A percentile compares a stretch with the other conserved stretches of the same genome.
These are phyloP conservation scores for Ceratobasidium sp. DNA, from an alignment of 1,284 basidiomycete species.

Conservation along the genomic window DNA sequence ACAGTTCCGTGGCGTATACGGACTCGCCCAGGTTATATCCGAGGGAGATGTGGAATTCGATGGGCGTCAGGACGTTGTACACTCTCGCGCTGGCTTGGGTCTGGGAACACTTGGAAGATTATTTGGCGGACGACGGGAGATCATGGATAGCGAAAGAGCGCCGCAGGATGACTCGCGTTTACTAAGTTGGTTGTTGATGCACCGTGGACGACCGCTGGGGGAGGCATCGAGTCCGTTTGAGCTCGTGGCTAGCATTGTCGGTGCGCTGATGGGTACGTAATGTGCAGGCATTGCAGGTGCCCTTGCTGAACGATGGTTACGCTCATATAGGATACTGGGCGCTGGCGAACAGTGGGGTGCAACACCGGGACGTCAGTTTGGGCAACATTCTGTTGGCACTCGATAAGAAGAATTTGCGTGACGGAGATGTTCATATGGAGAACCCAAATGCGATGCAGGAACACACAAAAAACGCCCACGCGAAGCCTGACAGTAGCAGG, in stretches of 20 bases:
- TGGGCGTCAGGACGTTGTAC: background rate
- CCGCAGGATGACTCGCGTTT: background rate
- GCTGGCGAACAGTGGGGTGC: background rate
- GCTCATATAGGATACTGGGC: background rate
- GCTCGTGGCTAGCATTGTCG: background rate
- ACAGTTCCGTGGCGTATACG: background rate
- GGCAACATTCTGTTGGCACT: constrained; percentile 10
- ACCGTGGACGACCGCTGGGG: background rate
- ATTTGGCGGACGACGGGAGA: background rate
- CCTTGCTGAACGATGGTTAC: too few species aligned
- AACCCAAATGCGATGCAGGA: too few species aligned
- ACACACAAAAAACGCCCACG: too few species aligned
- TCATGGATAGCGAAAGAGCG: background rate
- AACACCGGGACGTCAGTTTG: background rate
- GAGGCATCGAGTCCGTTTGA: background rate
- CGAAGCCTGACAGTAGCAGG: too few species aligned
- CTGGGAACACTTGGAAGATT: background rate
- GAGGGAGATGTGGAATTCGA: background rate
- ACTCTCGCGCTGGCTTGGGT: background rate
- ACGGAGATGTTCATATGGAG: too few species aligned
- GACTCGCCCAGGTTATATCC: background rate
- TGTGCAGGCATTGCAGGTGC: background rate
- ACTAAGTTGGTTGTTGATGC: background rate
- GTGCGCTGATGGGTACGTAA: constrained; percentile 15
- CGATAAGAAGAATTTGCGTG: too few species aligned